Conservation (phyloP, 805 yeast genomes). For the Isabelozyma pseudorhagii region DNA sequence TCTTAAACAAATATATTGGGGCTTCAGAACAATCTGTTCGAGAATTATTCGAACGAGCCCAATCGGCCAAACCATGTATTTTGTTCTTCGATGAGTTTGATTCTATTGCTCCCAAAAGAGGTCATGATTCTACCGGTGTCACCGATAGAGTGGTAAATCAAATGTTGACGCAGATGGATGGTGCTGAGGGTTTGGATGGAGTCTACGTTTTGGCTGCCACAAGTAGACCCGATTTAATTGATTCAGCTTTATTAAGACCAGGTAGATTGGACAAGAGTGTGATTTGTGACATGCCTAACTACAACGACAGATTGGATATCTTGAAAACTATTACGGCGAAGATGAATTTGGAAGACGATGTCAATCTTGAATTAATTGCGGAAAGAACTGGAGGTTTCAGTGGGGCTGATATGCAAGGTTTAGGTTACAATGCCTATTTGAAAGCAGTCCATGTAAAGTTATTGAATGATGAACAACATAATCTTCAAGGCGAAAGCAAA, state of each 20-base stretch:
- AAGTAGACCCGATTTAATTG: slow-evolving; percentile 91
- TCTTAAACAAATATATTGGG: slow-evolving; percentile 91
- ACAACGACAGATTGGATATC: slow-evolving; percentile 71
- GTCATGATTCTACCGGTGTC: slow-evolving; percentile 96
- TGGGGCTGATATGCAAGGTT: slow-evolving; percentile 93
- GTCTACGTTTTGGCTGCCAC: slow-evolving; percentile 97
- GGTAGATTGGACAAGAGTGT: slow-evolving; percentile 94
- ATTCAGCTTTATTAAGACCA: slow-evolving; percentile 90
- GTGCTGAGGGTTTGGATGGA: slow-evolving; percentile 97
- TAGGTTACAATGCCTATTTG: slow-evolving; percentile 86
- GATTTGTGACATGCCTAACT: slow-evolving; percentile 81
- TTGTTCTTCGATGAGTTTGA: slow-evolving; percentile 94
- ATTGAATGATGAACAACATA: slow-evolving; percentile 38
- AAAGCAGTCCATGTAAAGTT: slow-evolving; percentile 77
- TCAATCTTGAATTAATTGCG: slow-evolving; percentile 57
- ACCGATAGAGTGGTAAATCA: slow-evolving; percentile 98
- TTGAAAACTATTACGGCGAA: slow-evolving; percentile 54
- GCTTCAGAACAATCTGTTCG: slow-evolving; percentile 95
- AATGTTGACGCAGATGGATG: slow-evolving; percentile 96
- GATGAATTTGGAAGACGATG: slow-evolving; percentile 53
- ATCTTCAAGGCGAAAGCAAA: slow-evolving; percentile 12
- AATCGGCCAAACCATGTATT: slow-evolving; percentile 90
- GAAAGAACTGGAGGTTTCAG: slow-evolving; percentile 69
- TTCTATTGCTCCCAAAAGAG: slow-evolving; percentile 96
- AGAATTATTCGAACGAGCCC: slow-evolving; percentile 90